Evolutionary conservation across 371 early-diverging fungal genomes (phyloP), one percentile per base, ranked within the genome.

Genomic region (Neoconidiobolus thromboides): DNA sequence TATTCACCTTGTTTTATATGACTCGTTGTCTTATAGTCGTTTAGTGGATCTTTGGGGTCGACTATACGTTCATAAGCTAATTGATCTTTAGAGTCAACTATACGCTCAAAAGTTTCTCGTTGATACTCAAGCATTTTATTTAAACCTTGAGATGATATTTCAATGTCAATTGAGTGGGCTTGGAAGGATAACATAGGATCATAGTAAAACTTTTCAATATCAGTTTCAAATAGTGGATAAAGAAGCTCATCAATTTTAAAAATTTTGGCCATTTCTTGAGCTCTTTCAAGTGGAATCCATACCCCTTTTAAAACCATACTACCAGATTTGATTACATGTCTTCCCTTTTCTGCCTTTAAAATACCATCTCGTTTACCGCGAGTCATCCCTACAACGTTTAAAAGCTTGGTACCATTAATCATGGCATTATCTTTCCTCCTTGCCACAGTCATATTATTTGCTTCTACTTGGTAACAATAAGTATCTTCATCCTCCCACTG

Each of bases 271-370:
- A 67, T 55, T 10, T 62, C 60, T 7, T 58, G 62, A 26, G 67
- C 64, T 2, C 65, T 48, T 42, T 59, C 47, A 14, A 68, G 62
- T 14, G 65, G 56, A 38, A 68, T 63, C 89, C 90, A 89, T 51
- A 89, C 90, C 15, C 90, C 90, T 65, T 89, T 89, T 47, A 89
- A 74, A 64, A 85, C 83, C 89, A 89, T 88, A 1, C 88, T 82
- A 38, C 90, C 90, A 1, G 83, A 85, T 67, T 89, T 89, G 64
- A 89, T 83, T 12, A 89, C 90, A 14, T 80, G 78, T 61, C 90
- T 76, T 14, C 83, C 88, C 65, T 83, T 84, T 65, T 89, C 90
- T 58, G 85, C 85, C 67, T 89, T 89, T 48, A 89, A 73, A 61
- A 89, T 88, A 2, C 87, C 86, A 61, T 89, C 90, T 26, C 90